A percentile compares a stretch with the other conserved stretches of the same genome.
Evolutionary conservation across 257 asterid genomes (phyloP).

Genomic region (Salvia hispanica): DNA sequence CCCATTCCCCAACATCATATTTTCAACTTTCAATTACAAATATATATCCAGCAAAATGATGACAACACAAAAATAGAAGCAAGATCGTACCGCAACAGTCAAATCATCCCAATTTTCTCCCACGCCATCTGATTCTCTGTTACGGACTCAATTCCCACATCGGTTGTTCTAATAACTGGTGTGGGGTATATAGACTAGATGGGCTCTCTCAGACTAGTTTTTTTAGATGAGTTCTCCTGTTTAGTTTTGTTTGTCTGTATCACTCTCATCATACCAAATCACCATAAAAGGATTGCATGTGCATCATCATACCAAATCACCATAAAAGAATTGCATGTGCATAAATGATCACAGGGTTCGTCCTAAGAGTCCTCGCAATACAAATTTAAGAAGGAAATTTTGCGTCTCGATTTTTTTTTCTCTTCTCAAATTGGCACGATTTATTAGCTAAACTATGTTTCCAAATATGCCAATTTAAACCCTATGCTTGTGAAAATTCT

Average conservation of each 20-base stretch:
- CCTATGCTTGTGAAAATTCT: background rate
- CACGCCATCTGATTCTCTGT: background rate
- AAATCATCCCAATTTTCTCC: background rate
- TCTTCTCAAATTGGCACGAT: background rate
- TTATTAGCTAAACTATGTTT: too few relatives aligned
- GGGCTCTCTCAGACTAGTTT: too few relatives aligned
- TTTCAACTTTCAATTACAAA: too few relatives aligned
- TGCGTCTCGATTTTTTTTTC: background rate
- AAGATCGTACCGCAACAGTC: background rate
- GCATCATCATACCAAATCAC: background rate
- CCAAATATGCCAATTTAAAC: background rate
- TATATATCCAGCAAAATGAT: constrained; percentile 9
- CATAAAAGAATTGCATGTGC: constrained; percentile 6
- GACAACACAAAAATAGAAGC: background rate
- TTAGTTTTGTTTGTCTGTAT: too few relatives aligned
- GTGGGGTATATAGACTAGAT: too few relatives aligned
- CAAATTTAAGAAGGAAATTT: too few relatives aligned
- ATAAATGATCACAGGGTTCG: background rate
- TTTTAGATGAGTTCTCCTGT: too few relatives aligned
- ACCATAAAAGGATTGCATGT: constrained; percentile 2
- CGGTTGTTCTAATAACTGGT: too few relatives aligned
- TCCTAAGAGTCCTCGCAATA: too few relatives aligned
- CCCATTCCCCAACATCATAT: too few relatives aligned
- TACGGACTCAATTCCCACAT: too few relatives aligned
- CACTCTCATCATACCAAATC: background rate